Conservation (phyloP, 441 rosid species). For the Adansonia gregorii region DNA sequence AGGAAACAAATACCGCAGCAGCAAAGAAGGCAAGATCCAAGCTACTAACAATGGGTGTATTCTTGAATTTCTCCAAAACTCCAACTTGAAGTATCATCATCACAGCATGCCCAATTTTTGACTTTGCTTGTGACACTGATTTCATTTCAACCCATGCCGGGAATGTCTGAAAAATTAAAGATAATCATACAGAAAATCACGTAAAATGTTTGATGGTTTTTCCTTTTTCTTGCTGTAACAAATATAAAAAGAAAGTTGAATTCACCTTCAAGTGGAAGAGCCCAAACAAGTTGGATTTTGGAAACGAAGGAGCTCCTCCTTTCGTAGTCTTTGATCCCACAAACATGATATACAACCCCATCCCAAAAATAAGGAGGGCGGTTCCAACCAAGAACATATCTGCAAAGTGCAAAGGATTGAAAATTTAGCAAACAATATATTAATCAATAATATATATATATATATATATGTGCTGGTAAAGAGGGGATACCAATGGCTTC, state of each 20-base stretch:
- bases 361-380: conserved; percentile 65
- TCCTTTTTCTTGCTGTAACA: background rate
- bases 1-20: conserved; percentile 57
- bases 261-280: conserved; percentile 51
- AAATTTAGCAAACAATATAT: background rate
- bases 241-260: background rate
- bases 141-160: conserved; percentile 58
- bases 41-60: conserved; percentile 48
- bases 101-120: conserved; percentile 70
- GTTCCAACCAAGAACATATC: conserved; percentile 73
- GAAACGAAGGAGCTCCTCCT: conserved; percentile 33
- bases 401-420: conserved; percentile 43
- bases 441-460: background rate
- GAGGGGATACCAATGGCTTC: conserved; percentile 62
- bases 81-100: conserved; percentile 80
- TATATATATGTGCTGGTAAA: background rate
- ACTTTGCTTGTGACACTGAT: conserved; percentile 64
- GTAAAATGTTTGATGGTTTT: background rate
- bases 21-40: conserved; percentile 72
- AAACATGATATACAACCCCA: conserved; percentile 62
- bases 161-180: conserved; percentile 39
- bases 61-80: conserved; percentile 64
- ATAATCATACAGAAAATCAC: background rate
- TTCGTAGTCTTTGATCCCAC: conserved; percentile 45
- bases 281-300: conserved; percentile 56